Evolutionary conservation across 768 basidiomycete genomes (phyloP), one percentile per base, ranked within the genome.

Genomic region (Termitomyces sp.): DNA sequence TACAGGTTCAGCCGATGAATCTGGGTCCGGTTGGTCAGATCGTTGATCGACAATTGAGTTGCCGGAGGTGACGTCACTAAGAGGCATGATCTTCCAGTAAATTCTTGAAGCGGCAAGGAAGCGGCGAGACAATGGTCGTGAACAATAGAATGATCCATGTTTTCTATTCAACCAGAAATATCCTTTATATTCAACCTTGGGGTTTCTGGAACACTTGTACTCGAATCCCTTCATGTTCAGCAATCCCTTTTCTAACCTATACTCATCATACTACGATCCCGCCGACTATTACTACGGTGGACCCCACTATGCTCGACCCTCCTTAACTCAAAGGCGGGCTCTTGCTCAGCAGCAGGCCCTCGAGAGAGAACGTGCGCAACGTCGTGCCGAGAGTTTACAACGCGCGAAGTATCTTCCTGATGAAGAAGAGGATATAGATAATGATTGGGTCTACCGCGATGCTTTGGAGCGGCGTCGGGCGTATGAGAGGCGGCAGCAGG

Each of bases 381-480:
- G 62, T 50, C 58, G 72, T 18, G 74, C 72, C 6, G 72, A 72
- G 22, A 74, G 73, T 22, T 66, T 69, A 1, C 72, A 73, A 20
- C 68, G 73, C 40, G 69, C 73, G 12, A 69, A 72, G 53, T 79
- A 76, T 57, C 71, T 79, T 30, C 78, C 77, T 6, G 52, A 63
- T 51, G 64, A 63, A 59, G 64, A 63, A 59, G 40, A 22, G 16
- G 77, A 77, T 48, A 65, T 67, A 20, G 67, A 68, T 45, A 68
- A 65, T 51, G 68, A 74, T 30, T 72, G 70, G 13, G 64, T 69
- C 5, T 72, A 73, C 33, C 66, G 77, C 12, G 68, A 74, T 20
- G 71, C 73, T 5, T 45, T 64, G 54, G 65, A 63, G 24, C 65
- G 65, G 28, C 68, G 69, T 53, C 66, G 69, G 28, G 68, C 63